Evolutionary conservation across 2,329 filamentous ascomycete genomes (phyloP).

Genomic region (Magnaporthales sp.): DNA sequence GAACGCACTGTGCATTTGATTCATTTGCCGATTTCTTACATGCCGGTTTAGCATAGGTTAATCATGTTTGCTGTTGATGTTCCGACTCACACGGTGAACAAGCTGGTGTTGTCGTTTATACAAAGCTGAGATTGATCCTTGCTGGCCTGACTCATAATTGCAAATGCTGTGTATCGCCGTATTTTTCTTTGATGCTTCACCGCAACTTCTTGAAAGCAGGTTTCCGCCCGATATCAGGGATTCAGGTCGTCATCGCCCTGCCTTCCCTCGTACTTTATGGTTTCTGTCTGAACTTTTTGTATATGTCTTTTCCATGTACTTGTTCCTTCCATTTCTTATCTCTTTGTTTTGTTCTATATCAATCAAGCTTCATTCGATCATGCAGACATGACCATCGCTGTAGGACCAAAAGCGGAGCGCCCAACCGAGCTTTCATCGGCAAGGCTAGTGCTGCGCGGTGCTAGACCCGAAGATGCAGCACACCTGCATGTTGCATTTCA

Average conservation of each 20-base stretch:
- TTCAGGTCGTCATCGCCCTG: background rate
- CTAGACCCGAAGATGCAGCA: background rate
- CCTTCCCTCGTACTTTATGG: background rate
- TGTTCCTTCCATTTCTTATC: background rate
- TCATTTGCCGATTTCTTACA: background rate
- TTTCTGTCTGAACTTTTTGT: background rate
- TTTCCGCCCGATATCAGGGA: background rate
- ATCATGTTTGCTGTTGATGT: background rate
- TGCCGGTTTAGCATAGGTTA: background rate
- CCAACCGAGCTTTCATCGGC: background rate
- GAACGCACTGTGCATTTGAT: background rate
- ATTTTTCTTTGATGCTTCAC: background rate
- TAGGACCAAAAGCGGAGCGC: background rate
- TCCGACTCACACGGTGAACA: no score
- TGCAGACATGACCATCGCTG: background rate
- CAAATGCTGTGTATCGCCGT: background rate
- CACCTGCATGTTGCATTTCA: conserved; percentile 2
- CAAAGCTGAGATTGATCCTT: no score
- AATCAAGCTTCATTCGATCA: background rate
- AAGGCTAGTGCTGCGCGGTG: conserved; percentile 3
- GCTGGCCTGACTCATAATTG: background rate
- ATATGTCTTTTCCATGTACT: background rate
- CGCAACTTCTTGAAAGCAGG: background rate
- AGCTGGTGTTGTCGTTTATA: no score
- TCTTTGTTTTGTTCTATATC: background rate